Percentiles rank a stretch among this genome's conserved stretches.
These are phyloP conservation scores for Ormosia semicastrata DNA, from an alignment of 306 rosid genomes.

Conservation along the genomic window DNA sequence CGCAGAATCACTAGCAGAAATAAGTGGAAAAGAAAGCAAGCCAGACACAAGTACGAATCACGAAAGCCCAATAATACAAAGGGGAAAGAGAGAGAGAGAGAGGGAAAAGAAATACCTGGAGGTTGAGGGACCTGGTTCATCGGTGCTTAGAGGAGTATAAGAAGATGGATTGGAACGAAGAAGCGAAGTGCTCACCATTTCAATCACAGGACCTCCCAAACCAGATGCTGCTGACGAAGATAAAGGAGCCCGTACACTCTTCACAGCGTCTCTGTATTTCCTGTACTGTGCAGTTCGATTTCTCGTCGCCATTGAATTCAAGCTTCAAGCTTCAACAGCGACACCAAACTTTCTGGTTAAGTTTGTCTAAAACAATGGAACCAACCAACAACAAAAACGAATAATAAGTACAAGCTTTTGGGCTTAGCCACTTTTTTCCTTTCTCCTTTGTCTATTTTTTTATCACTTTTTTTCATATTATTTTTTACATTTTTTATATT, in stretches of 20 bases:
- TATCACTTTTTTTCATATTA: too few species aligned
- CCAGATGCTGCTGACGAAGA: conserved; percentile 55
- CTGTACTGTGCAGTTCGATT: conserved; percentile 55
- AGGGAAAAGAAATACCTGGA: conserved; percentile 23
- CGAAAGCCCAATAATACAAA: neutral
- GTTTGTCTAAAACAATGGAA: too few species aligned
- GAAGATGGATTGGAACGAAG: conserved; percentile 56
- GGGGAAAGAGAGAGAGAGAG: too few species aligned
- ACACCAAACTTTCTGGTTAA: too few species aligned
- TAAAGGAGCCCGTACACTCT: conserved; percentile 71
- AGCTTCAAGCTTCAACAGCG: too few species aligned
- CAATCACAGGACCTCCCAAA: conserved; percentile 67
- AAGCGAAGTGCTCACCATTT: conserved; percentile 65
- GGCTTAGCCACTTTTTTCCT: too few species aligned
- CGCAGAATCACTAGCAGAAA: neutral
- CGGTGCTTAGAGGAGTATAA: conserved; percentile 70
- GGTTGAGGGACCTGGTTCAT: conserved; percentile 56
- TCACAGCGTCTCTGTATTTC: conserved; percentile 68
- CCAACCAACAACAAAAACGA: too few species aligned
- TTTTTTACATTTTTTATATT: too few species aligned
- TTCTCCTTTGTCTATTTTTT: too few species aligned
- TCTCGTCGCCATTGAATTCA: conserved; percentile 64
- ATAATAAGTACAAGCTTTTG: too few species aligned
- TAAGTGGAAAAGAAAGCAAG: too few species aligned
- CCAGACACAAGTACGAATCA: neutral